These are phyloP conservation scores for Fusarium robinianum DNA, from an alignment of 2,329 filamentous ascomycete genomes.

Conservation along the genomic window DNA sequence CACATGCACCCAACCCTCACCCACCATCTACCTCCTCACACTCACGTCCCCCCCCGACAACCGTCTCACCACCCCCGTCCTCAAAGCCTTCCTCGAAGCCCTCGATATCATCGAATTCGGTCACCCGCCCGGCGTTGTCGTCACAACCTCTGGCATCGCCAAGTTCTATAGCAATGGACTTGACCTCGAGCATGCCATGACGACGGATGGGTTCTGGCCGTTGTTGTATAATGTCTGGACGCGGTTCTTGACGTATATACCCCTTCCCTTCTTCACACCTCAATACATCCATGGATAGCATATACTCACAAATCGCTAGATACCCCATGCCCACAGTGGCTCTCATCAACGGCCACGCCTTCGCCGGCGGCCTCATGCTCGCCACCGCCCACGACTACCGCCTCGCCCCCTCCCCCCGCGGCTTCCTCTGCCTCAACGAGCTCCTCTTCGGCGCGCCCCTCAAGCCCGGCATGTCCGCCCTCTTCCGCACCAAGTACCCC, in stretches of 20 bases:
- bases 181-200: conserved; percentile 70
- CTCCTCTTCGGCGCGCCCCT: conserved; percentile 79
- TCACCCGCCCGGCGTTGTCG: conserved; percentile 70
- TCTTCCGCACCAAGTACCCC: conserved; percentile 73
- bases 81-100: conserved; percentile 67
- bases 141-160: conserved; percentile 73
- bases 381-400: conserved; percentile 85
- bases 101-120: conserved; percentile 75
- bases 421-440: conserved; percentile 82
- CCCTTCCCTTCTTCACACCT: neutral
- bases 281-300: neutral
- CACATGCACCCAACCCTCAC: conserved; percentile 65
- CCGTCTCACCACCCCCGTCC: conserved; percentile 71
- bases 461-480: conserved; percentile 70
- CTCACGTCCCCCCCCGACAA: conserved; percentile 76
- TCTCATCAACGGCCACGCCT: conserved; percentile 79
- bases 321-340: conserved; percentile 84
- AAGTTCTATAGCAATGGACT: conserved; percentile 87
- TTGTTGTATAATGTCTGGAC: conserved; percentile 68
- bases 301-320: conserved; percentile 22
- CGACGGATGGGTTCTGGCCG: conserved; percentile 64
- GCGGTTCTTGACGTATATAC: conserved; percentile 52
- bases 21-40: conserved; percentile 71
- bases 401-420: conserved; percentile 69
- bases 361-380: conserved; percentile 80